phyloP scores from a whole-genome alignment of 192 early-diverging fungal species.

The Coemansia sp. region DNA sequence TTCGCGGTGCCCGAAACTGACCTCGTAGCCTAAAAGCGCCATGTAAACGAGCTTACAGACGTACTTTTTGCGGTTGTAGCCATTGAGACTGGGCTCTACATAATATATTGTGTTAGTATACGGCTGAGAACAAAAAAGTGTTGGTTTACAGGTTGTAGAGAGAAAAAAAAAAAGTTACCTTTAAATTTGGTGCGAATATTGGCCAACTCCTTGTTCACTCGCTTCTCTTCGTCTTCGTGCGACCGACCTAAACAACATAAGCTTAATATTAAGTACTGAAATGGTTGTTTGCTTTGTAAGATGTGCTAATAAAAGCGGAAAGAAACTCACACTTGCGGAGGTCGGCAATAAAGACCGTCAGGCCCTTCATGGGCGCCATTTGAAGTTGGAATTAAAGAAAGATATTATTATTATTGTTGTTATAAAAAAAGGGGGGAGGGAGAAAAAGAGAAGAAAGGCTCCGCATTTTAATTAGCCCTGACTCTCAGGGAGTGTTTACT shows the following conservation, averaged over 20 bases:
- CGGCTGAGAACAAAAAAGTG: background rate
- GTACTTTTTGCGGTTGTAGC: constrained; percentile 99
- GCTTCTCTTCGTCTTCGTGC: constrained; percentile 94
- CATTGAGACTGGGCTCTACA: constrained; percentile 84
- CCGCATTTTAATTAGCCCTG: background rate
- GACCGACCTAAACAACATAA: constrained; percentile 71
- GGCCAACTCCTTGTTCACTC: constrained; percentile 99
- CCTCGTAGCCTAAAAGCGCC: constrained; percentile 97
- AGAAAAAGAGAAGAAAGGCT: background rate
- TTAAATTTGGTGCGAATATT: constrained; percentile 98
- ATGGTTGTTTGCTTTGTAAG: background rate
- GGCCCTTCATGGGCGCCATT: constrained; percentile 77
- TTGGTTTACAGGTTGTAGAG: background rate
- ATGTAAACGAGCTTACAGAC: constrained; percentile 99
- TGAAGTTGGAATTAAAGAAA: background rate
- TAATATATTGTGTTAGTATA: background rate
- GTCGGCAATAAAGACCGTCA: constrained; percentile 97
- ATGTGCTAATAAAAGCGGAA: background rate
- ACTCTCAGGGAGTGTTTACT: constrained; percentile 7
- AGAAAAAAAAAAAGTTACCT: constrained; percentile 55
- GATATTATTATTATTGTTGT: background rate
- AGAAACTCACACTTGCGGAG: constrained; percentile 90
- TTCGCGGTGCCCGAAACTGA: constrained; percentile 98
- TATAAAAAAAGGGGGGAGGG: background rate
- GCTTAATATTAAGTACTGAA: background rate